Evolutionary conservation across 2,329 filamentous ascomycete genomes (phyloP).

Genomic region (Talaromyces albobiverticillius): DNA sequence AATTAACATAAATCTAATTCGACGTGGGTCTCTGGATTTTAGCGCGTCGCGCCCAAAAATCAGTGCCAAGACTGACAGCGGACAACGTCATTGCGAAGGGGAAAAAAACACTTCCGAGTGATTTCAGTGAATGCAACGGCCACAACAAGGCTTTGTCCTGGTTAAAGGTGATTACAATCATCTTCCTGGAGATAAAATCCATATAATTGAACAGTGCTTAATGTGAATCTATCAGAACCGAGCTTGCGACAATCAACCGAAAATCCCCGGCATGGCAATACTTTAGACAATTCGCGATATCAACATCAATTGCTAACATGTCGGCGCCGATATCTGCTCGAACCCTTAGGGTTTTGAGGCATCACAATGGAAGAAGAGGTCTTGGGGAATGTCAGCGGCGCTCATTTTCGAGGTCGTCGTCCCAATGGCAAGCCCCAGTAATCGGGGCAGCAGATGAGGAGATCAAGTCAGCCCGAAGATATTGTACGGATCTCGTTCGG

Average conservation of each 20-base stretch:
- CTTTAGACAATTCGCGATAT: neutral
- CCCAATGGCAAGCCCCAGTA: slow-evolving; percentile 17
- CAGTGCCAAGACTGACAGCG: too few species aligned
- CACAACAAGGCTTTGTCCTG: neutral
- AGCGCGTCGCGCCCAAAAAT: too few species aligned
- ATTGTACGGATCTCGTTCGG: slow-evolving; percentile 59
- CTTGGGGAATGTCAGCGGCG: slow-evolving; percentile 17
- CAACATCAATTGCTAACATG: slow-evolving; percentile 3
- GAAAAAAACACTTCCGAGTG: neutral
- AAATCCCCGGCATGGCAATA: neutral
- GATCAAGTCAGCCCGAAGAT: slow-evolving; percentile 53
- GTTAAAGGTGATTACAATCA: neutral
- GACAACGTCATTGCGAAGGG: too few species aligned
- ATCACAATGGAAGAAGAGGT: neutral
- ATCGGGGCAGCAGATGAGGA: slow-evolving; percentile 42
- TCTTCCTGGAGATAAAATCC: neutral
- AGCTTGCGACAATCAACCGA: neutral
- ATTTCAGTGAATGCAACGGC: neutral
- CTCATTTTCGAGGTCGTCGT: slow-evolving; percentile 24
- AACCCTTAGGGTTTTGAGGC: neutral
- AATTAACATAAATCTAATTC: too few species aligned
- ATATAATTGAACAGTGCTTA: neutral
- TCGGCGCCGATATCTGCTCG: slow-evolving; percentile 5
- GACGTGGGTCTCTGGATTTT: too few species aligned
- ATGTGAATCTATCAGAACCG: neutral